These are phyloP conservation scores for Corynespora cassiicola DNA, from an alignment of 2,329 filamentous ascomycete genomes.

Conservation along the genomic window DNA sequence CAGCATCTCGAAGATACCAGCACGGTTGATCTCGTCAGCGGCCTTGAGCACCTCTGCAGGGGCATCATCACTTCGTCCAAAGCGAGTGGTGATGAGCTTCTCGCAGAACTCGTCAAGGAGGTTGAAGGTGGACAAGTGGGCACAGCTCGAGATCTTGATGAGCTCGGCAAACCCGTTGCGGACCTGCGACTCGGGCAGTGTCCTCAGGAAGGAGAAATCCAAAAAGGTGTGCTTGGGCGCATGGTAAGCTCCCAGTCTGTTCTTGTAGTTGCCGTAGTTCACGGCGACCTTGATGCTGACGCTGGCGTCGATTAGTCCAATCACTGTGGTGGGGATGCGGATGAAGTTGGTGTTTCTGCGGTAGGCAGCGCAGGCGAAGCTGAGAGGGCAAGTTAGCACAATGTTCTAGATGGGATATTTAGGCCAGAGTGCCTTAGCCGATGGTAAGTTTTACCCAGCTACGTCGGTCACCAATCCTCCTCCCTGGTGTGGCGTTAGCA, in stretches of 20 bases:
- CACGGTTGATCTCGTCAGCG: slow-evolving; percentile 72
- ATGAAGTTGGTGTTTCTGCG: slow-evolving; percentile 77
- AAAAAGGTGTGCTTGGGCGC: slow-evolving; percentile 75
- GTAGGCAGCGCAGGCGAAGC: slow-evolving; percentile 71
- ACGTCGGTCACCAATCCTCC: slow-evolving; percentile 76
- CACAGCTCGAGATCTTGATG: slow-evolving; percentile 78
- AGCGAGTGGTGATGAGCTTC: slow-evolving; percentile 68
- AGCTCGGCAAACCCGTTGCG: slow-evolving; percentile 77
- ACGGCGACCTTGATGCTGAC: slow-evolving; percentile 81
- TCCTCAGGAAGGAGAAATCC: slow-evolving; percentile 75
- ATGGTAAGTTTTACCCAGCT: slow-evolving; percentile 65
- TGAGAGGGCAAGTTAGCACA: slow-evolving; percentile 27
- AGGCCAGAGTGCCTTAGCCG: slow-evolving; percentile 58
- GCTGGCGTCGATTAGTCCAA: slow-evolving; percentile 76
- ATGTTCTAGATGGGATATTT: slow-evolving; percentile 21
- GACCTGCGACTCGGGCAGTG: slow-evolving; percentile 71
- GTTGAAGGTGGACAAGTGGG: slow-evolving; percentile 70
- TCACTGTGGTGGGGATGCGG: slow-evolving; percentile 75
- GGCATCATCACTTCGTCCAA: slow-evolving; percentile 67
- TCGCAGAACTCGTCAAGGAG: slow-evolving; percentile 74
- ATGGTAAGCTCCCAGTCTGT: slow-evolving; percentile 75
- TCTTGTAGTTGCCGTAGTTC: slow-evolving; percentile 80
- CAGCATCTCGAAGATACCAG: slow-evolving; percentile 75
- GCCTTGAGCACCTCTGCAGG: slow-evolving; percentile 63
- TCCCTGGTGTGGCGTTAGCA: slow-evolving; percentile 43